Conservation (phyloP, 441 rosid species). For the Pelargonium myrrhifolium region DNA sequence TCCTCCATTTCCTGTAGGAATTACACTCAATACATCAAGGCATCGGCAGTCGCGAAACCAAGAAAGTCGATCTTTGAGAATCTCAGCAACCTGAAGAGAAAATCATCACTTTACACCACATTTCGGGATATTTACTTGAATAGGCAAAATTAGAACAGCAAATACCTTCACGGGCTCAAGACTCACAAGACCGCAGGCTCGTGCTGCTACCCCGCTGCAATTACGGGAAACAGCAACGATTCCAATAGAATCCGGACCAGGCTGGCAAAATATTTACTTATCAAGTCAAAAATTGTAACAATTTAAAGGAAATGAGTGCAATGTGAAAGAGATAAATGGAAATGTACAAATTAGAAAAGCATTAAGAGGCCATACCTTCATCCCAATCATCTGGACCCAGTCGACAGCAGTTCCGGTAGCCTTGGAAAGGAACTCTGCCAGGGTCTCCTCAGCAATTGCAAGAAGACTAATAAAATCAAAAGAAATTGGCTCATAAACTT, state of each 20-base stretch:
- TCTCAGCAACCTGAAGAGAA: slow-evolving; percentile 74
- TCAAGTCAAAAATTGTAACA: background rate
- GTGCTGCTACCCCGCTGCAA: slow-evolving; percentile 99
- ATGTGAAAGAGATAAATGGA: background rate
- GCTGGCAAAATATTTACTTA: slow-evolving; percentile 36
- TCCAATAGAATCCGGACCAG: slow-evolving; percentile 99
- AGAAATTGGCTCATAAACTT: background rate
- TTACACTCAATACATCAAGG: slow-evolving; percentile 92
- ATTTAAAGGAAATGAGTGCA: too few species aligned
- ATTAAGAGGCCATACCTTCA: slow-evolving; percentile 62
- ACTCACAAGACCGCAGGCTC: slow-evolving; percentile 99
- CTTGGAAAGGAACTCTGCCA: slow-evolving; percentile 99
- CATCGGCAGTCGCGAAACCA: slow-evolving; percentile 99
- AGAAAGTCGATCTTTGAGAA: slow-evolving; percentile 91
- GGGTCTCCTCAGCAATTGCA: slow-evolving; percentile 95
- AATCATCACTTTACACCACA: background rate
- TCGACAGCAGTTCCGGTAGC: slow-evolving; percentile 99
- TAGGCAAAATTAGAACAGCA: background rate
- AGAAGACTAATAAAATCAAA: slow-evolving; percentile 58
- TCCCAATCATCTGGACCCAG: slow-evolving; percentile 99
- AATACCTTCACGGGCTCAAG: slow-evolving; percentile 86
- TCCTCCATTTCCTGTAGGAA: slow-evolving; percentile 93
- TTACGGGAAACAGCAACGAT: slow-evolving; percentile 97
- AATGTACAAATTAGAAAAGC: background rate
- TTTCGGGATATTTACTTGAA: background rate